Evolutionary conservation across 257 asterid species (phyloP), one percentile per base, ranked within the genome.

Genomic region (Lycium barbarum): DNA sequence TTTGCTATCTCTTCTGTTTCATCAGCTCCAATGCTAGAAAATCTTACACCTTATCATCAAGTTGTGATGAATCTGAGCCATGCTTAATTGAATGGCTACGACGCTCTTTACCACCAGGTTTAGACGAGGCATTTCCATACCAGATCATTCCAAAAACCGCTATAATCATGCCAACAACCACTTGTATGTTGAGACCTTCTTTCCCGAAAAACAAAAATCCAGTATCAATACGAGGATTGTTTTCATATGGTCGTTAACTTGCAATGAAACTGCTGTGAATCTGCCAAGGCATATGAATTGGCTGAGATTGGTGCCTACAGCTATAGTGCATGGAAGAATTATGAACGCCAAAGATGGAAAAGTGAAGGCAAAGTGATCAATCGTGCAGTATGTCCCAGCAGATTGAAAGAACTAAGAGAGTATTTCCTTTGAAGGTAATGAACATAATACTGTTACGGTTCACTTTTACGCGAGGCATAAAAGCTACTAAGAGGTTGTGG

Each of bases 281-380:
- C 99, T 93, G 87, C 98, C 98, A 63, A 95, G 94, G 89, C 99
- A 95, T 90, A 95, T 95, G 91, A 95, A 95, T 91, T 94, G 99
- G 88, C 99, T 95, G 80, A 95, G 94, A 83, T 95, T 95, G 12
- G 99, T 95, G 63, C 99, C 99, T 51, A 95, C 91, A 7, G 99
- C 99, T 68, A 95, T 95, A 14, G 93, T 86, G 87, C 99, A 95
- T 40, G 99, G 94, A 65, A 95, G 93, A 89, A 91, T 72, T 84
- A 91, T 58, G 89, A 95, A 93, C 79, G 84, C 95, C 84, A 80
- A 33, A 83, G 98, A 91, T 58, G 97, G 92, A 59, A 88, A 40
- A 72, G 74, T 95, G 87, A 92, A 95, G 54, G 90, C 85, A 84
- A 85, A 97, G 84, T 91, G 93, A 78, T 95, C 98, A 65, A 97